Conservation (phyloP, 768 basidiomycete species). For the Hygrocybe coccinea region DNA sequence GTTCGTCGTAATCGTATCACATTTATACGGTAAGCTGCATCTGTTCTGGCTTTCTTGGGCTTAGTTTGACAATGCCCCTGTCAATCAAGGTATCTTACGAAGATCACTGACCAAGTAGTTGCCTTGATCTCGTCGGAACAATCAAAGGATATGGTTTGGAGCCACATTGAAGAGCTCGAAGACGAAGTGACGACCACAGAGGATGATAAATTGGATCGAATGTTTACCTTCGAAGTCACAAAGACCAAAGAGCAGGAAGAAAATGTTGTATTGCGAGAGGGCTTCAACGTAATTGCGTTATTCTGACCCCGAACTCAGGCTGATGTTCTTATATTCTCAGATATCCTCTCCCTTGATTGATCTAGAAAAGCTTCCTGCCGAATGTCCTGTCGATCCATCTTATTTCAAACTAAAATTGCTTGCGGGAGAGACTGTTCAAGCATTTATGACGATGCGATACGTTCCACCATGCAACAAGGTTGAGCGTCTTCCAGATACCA, state of each 20-base stretch:
- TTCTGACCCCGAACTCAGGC: constrained; percentile 16
- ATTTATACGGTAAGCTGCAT: constrained; percentile 56
- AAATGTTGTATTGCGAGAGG: constrained; percentile 36
- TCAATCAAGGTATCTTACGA: constrained; percentile 55
- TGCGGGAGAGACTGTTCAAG: constrained; percentile 40
- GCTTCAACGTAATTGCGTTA: constrained; percentile 39
- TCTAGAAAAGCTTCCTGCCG: constrained; percentile 7
- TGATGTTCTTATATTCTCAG: constrained; percentile 6
- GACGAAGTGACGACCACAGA: constrained; percentile 28
- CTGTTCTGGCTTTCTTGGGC: not conserved
- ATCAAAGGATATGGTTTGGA: constrained; percentile 42
- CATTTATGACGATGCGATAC: constrained; percentile 33
- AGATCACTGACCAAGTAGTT: constrained; percentile 52
- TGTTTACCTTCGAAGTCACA: constrained; percentile 50
- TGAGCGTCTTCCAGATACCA: not conserved
- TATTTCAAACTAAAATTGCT: constrained; percentile 35
- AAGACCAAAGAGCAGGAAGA: constrained; percentile 56
- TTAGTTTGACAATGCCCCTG: constrained; percentile 21
- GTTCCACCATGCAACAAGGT: constrained; percentile 4
- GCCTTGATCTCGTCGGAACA: constrained; percentile 49
- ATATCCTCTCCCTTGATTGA: constrained; percentile 10
- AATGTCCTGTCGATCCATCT: constrained; percentile 12
- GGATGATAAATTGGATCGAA: constrained; percentile 36
- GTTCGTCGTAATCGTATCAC: constrained; percentile 51
- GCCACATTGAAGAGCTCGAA: constrained; percentile 23